Evolutionary conservation across 2,329 filamentous ascomycete species (phyloP), one percentile per base, ranked within the genome.

Genomic region (Aspergillus novoparasiticus): DNA sequence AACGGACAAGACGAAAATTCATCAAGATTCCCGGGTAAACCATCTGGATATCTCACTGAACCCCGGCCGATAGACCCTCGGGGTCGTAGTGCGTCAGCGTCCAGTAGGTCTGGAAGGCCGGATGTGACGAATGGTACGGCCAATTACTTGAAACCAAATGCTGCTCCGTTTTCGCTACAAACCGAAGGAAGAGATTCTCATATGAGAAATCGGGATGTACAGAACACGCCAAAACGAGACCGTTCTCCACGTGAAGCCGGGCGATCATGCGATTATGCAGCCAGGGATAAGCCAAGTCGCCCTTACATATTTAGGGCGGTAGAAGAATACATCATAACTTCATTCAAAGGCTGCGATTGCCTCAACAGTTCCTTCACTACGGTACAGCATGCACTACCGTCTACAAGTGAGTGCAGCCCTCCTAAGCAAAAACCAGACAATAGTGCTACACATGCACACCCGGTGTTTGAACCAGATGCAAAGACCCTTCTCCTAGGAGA

Each of bases 301-400:
- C 57, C 85, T 71, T 82, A 81, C 43, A 87, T 94, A 12, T 97
- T 97, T 75, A 89, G 86, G 64, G 84, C 85, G 6, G 75, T 97
- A 16, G 92, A 96, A 77, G 90, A 93, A 64, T 94, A 95, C 72
- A 85, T 97, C 46, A 80, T 88, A 57, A 76, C 80, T 23, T 90
- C 86, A 68, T 91, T 96, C 70, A 85, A 86, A 60, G 88, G 89
- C 0, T 88, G 88, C 68, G 84, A 90, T 58, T 89, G 86, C 66
- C 78, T 97, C n/a, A 96, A 95, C 74, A 82, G 81, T 16, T 94
- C 93, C 0, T 97, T 97, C 73, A 80, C 84, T 43, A 85, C 85
- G 1, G 78, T 81, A 53, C 83, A 84, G 53, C 80, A 80, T 34
- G 69, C 73, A 6, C 68, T 74, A 50, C 76, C 80, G 51, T 75